Conservation (phyloP, 306 rosid species). For the Acmispon strigosus region DNA sequence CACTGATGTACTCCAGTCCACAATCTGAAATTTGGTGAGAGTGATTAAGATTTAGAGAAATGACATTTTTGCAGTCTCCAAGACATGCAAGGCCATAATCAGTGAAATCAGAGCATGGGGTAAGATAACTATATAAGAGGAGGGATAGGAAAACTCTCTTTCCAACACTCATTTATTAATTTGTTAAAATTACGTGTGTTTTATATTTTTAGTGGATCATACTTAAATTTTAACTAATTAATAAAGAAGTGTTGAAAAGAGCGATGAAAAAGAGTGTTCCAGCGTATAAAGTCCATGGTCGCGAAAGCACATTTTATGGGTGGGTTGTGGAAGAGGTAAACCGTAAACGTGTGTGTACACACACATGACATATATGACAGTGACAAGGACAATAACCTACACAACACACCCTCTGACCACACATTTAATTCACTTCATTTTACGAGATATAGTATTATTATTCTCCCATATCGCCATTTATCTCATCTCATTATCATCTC, state of each 20-base stretch:
- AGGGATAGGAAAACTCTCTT: no score
- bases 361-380: background rate
- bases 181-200: no score
- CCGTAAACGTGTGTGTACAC: no score
- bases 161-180: no score
- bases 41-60: conserved; percentile 52
- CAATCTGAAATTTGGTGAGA: conserved; percentile 68
- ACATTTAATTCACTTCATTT: conserved; percentile 17
- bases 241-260: no score
- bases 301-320: background rate
- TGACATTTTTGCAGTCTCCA: conserved; percentile 58
- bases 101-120: conserved; percentile 70
- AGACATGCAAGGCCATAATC: conserved; percentile 64
- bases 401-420: conserved; percentile 13
- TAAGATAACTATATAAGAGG: no score
- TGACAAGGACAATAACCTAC: conserved; percentile 22
- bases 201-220: no score
- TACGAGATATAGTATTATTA: no score
- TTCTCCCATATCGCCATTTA: no score
- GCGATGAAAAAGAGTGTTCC: no score
- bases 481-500: background rate
- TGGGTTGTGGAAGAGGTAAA: background rate
- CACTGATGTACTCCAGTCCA: conserved; percentile 54
- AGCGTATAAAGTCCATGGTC: no score
- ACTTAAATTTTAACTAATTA: no score